These are phyloP conservation scores for Hansenula sp. DNA, from an alignment of 1,139 yeast genomes.

Conservation along the genomic window DNA sequence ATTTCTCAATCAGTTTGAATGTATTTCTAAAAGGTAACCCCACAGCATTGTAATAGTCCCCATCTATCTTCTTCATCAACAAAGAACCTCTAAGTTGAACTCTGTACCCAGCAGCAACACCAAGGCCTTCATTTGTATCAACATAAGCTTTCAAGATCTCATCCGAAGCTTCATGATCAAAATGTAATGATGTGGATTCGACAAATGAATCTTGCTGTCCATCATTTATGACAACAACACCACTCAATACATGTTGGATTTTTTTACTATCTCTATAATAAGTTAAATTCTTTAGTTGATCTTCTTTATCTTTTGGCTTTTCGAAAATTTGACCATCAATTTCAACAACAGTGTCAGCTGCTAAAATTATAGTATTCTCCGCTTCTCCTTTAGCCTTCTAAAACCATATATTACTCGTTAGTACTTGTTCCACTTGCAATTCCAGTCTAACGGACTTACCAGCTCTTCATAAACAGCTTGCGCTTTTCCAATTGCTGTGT, in stretches of 20 bases:
- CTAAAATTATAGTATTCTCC: conserved; percentile 42
- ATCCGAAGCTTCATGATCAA: conserved; percentile 46
- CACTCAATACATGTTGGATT: conserved; percentile 62
- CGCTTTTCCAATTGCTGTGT: conserved; percentile 68
- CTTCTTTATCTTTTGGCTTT: conserved; percentile 60
- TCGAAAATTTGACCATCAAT: conserved; percentile 61
- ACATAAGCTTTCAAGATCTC: conserved; percentile 59
- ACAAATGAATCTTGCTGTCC: conserved; percentile 34
- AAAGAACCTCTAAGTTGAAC: conserved; percentile 73
- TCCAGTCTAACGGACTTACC: conserved; percentile 10
- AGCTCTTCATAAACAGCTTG: conserved; percentile 50
- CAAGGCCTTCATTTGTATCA: conserved; percentile 65
- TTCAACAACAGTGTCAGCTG: conserved; percentile 85
- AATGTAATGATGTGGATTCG: conserved; percentile 44
- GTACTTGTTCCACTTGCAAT: conserved; percentile 2
- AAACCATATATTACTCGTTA: conserved; percentile 3
- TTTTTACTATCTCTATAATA: conserved; percentile 37
- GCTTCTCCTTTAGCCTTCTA: conserved; percentile 3
- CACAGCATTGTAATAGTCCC: conserved; percentile 86
- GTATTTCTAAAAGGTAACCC: conserved; percentile 77
- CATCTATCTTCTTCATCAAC: conserved; percentile 58
- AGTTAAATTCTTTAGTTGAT: conserved; percentile 47
- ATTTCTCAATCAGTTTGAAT: conserved; percentile 24
- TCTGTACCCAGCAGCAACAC: conserved; percentile 92
- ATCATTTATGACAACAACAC: conserved; percentile 52